Evolutionary conservation across 768 basidiomycete genomes (phyloP), one percentile per base, ranked within the genome.

Genomic region (Daedaleopsis nitida): DNA sequence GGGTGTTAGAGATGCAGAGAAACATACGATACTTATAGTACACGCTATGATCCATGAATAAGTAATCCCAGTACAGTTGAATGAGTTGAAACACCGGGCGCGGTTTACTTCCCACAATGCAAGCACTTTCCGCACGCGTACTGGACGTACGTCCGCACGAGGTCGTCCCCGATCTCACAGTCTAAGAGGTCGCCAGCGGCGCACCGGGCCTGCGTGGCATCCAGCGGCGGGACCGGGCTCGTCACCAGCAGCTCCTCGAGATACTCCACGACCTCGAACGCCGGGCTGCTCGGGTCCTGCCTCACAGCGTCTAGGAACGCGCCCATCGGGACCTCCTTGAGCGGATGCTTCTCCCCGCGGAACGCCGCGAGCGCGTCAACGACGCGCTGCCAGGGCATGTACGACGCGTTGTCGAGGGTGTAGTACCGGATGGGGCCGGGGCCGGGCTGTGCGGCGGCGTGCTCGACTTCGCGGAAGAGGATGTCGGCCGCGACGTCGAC

Each of bases 401-500:
- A 10, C 23, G 27, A 24, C 10, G 23, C 48, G 48, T 50, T 50
- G 48, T 50, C 48, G 48, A 50, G 48, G 21, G 48, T 24, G 17
- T 50, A 50, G 48, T 50, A 50, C 7, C 21, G 27, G 21, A 50
- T 2, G 9, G 48, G 48, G 27, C 48, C 48, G 3, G 48, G 48
- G 21, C 7, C 48, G 12, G 21, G 23, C 17, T 50, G 48, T 24
- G 23, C 48, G 23, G 21, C n/a, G 16, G 48, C 48, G 11, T 50
- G 48, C 48, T 7, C n/a, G 48, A 50, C 48, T 24, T 50, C 48
- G 17, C 48, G 23, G 48, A 50, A 50, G 23, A 50, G 23, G 48
- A 50, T 50, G 11, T 50, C 48, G 9, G 78, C 76, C 0, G 75
- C 79, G 1, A 73, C 68, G 64, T 81, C 73, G 55, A 74, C 71